Base-by-base conservation (phyloP, 768 basidiomycete species). In the Pisolithus tinctorius region DNA sequence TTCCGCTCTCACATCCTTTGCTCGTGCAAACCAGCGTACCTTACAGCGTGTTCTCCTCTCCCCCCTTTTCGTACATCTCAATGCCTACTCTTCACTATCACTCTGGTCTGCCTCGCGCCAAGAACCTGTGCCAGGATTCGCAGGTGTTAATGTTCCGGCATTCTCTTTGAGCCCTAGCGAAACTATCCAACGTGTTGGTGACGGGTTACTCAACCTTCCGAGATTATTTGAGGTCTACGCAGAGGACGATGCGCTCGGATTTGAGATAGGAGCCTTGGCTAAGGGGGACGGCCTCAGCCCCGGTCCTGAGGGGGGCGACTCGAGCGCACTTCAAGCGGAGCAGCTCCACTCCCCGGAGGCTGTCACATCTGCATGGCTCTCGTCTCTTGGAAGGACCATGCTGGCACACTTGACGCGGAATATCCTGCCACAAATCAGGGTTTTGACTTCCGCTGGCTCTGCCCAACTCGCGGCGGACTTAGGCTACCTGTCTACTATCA, bases 151-250 rank as follows among this genome's bases (percentile, higher is more conserved):
- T 61, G 80, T 98, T 6, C 96, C 96, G 2, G 89, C 81, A 6
- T 99, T 99, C 71, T 96, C 93, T 1, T 75, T 97, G 13, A 90
- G 89, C 9, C 94, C 93, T 1, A 95, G 85, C 49, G 89, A 92
- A 49, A 83, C 80, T 4, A 84, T 96, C 54, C 88, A 93, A 53
- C 82, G 84, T 51, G 84, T 97, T 30, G 88, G 90, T 2, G 96
- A 98, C 62, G 93, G 93, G n/a, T 71, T 99, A 31, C 75, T 97
- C 30, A 96, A 95, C 69, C 80, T 99, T 3, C 92, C 95, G 2
- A 72, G 93, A 50, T 72, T 98, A 14, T 96, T 98, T 62, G 94
- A 98, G 66, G 87, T 94, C 16, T 95, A 96, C 61, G 90, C 88
- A 6, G 85, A 86, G 51, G 93, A 97, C 64, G 92, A 93, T 54